phyloP scores from a whole-genome alignment of 805 yeast genomes.

The Jamesozyma lodderae region DNA sequence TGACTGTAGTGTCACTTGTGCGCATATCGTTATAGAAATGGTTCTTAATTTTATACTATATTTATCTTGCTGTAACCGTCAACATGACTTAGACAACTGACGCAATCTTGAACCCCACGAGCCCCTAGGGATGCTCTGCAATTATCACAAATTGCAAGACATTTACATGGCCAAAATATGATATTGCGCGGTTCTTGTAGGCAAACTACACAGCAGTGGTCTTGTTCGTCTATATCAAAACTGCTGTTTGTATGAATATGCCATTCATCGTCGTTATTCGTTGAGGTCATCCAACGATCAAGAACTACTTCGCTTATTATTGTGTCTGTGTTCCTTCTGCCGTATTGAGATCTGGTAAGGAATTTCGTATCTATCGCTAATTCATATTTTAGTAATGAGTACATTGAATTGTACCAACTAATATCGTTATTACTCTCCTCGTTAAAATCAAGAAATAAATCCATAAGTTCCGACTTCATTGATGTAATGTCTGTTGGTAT shows the following conservation, averaged over 20 bases:
- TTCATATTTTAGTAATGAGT: slow-evolving; percentile 21
- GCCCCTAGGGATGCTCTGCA: slow-evolving; percentile 69
- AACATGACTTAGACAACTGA: slow-evolving; percentile 72
- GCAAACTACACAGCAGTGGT: slow-evolving; percentile 68
- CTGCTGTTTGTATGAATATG: no score
- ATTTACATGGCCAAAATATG: slow-evolving; percentile 87
- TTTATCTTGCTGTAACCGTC: slow-evolving; percentile 40
- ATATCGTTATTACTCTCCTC: slow-evolving; percentile 9
- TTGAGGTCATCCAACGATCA: slow-evolving; percentile 5
- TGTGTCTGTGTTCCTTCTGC: slow-evolving; percentile 23
- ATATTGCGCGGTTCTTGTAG: slow-evolving; percentile 65
- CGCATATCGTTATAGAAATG: no score
- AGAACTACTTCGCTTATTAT: slow-evolving; percentile 25
- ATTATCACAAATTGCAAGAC: slow-evolving; percentile 79
- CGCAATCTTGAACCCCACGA: slow-evolving; percentile 69
- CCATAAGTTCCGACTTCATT: slow-evolving; percentile 7
- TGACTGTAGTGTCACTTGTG: no score
- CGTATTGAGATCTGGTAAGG: slow-evolving; percentile 32
- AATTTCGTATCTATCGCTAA: slow-evolving; percentile 14
- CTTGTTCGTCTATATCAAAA: slow-evolving; percentile 21
- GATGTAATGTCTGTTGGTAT: slow-evolving; percentile 1
- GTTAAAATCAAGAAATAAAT: slow-evolving; percentile 4
- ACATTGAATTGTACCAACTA: slow-evolving; percentile 26
- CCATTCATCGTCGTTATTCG: not conserved
- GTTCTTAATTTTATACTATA: slow-evolving; percentile 6